Evolutionary conservation across 2,329 filamentous ascomycete species (phyloP).

Genomic region (Cytospora mali): DNA sequence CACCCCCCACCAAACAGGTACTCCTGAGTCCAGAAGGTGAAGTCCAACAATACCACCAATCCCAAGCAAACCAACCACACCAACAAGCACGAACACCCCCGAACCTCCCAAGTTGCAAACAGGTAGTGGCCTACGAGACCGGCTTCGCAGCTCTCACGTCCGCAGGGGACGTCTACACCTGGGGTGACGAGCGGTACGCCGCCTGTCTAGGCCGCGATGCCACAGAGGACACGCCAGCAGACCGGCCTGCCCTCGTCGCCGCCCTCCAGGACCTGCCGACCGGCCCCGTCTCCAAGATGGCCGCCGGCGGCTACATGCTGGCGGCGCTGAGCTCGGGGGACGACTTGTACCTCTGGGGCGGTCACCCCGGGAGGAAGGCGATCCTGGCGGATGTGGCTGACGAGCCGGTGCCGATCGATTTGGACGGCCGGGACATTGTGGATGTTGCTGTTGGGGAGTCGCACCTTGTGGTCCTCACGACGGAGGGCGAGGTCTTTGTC

Average conservation of each 20-base stretch:
- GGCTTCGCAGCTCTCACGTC: conserved; percentile 52
- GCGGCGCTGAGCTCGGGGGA: conserved; percentile 60
- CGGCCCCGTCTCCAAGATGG: conserved; percentile 56
- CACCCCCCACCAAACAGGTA: conserved; percentile 1
- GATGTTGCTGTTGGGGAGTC: conserved; percentile 61
- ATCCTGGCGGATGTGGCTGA: conserved; percentile 36
- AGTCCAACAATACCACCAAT: conserved; percentile 36
- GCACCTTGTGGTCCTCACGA: conserved; percentile 60
- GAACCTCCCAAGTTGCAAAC: conserved; percentile 37
- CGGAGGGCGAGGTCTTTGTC: conserved; percentile 53
- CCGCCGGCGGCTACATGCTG: conserved; percentile 58
- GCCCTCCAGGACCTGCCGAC: conserved; percentile 55
- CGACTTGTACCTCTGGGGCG: conserved; percentile 66
- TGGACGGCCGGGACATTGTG: conserved; percentile 53
- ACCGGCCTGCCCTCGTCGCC: conserved; percentile 47
- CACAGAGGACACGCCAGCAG: conserved; percentile 47
- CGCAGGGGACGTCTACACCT: conserved; percentile 50
- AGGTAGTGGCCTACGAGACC: conserved; percentile 51
- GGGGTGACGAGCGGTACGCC: conserved; percentile 62
- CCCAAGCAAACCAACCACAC: conserved; percentile 17
- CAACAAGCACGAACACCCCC: conserved; percentile 29
- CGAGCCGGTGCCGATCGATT: conserved; percentile 48
- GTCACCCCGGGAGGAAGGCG: conserved; percentile 40
- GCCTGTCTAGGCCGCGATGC: conserved; percentile 58
- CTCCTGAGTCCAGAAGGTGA: conserved; percentile 20